Conservation (phyloP, 495 filamentous ascomycete genomes). For the Coniosporium apollinis region DNA sequence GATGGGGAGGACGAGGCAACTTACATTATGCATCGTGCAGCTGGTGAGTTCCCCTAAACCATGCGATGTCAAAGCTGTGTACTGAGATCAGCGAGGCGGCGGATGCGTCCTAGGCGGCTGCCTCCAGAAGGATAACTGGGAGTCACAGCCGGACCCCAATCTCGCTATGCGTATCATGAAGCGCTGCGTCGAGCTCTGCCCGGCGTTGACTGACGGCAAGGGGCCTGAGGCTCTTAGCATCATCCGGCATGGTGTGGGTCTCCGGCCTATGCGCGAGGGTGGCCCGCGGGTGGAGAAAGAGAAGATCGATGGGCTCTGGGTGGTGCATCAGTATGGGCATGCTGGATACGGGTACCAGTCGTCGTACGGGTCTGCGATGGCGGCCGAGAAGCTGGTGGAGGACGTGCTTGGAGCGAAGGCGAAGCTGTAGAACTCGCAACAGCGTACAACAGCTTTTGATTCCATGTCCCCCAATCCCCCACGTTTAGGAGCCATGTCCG, state of each 20-base stretch:
- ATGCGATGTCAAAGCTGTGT: neutral
- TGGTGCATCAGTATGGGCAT: constrained; percentile 95
- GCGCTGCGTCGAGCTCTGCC: constrained; percentile 53
- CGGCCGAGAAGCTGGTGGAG: constrained; percentile 53
- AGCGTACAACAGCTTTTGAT: too few species aligned
- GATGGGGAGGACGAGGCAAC: constrained; percentile 63
- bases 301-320: constrained; percentile 45
- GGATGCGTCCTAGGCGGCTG: constrained; percentile 77
- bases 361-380: constrained; percentile 65
- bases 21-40: constrained; percentile 86
- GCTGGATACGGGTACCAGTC: constrained; percentile 83
- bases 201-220: constrained; percentile 54
- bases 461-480: too few species aligned
- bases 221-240: constrained; percentile 68
- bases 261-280: constrained; percentile 58
- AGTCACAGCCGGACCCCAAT: constrained; percentile 64
- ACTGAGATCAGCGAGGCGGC: constrained; percentile 27
- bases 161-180: constrained; percentile 80
- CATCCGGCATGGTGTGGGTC: constrained; percentile 76
- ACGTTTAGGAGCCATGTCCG: too few species aligned
- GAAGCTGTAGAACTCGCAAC: constrained; percentile 17
- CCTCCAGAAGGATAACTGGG: constrained; percentile 72
- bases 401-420: constrained; percentile 30
- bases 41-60: constrained; percentile 27
- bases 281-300: constrained; percentile 78